Evolutionary conservation across 495 filamentous ascomycete genomes (phyloP).

Genomic region (Penicillium crystallinum): DNA sequence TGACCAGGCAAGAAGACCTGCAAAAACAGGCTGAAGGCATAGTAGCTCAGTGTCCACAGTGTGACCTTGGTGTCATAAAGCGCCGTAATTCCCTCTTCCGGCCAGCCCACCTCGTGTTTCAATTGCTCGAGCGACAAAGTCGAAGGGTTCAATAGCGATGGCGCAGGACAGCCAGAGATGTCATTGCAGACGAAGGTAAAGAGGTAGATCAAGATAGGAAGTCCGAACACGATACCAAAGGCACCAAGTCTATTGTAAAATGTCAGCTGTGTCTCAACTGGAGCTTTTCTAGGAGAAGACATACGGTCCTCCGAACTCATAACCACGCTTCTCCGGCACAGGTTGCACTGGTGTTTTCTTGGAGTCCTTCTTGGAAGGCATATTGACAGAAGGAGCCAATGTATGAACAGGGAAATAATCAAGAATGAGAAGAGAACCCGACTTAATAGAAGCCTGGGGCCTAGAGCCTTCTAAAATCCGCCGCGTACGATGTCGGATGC

Average conservation of each 20-base stretch:
- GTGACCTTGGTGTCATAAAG: constrained; percentile 55
- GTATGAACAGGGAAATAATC: constrained; percentile 1
- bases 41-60: constrained; percentile 69
- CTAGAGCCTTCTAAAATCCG: background rate
- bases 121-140: constrained; percentile 64
- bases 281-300: constrained; percentile 29
- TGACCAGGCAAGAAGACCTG: constrained; percentile 75
- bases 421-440: background rate
- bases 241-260: constrained; percentile 60
- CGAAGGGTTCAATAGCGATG: constrained; percentile 73
- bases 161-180: constrained; percentile 81
- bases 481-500: constrained; percentile 24
- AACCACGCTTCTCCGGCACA: constrained; percentile 52
- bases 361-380: constrained; percentile 27
- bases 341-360: constrained; percentile 28
- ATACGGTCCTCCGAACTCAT: constrained; percentile 87
- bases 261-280: constrained; percentile 16
- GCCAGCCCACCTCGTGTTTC: constrained; percentile 78
- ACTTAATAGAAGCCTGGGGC: constrained; percentile 7
- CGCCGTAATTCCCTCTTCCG: constrained; percentile 58
- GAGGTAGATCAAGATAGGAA: constrained; percentile 69
- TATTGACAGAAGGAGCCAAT: constrained; percentile 10
- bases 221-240: constrained; percentile 64
- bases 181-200: constrained; percentile 89
- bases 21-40: constrained; percentile 66